These are phyloP conservation scores for Aspergillus udagawae DNA, from an alignment of 2,329 filamentous ascomycete species.

Conservation along the genomic window DNA sequence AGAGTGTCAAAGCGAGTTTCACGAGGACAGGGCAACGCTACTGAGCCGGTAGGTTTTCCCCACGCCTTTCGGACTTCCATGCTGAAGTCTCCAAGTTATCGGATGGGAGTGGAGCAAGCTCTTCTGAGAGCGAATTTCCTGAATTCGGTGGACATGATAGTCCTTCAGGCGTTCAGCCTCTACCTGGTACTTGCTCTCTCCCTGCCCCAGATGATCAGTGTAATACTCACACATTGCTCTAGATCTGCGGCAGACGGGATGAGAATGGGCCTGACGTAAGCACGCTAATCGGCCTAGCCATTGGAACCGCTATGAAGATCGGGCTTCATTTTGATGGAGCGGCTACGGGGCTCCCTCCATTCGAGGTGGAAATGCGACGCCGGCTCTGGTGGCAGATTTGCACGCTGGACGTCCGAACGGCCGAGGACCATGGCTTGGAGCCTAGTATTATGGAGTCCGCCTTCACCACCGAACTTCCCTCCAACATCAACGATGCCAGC, in stretches of 20 bases:
- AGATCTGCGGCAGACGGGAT: conserved; percentile 15
- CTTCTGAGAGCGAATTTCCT: conserved; percentile 9
- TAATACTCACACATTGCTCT: too few relatives aligned
- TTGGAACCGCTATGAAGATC: conserved; percentile 11
- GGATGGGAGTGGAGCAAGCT: conserved; percentile 13
- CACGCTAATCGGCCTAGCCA: conserved; percentile 6
- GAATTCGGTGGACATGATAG: conserved; percentile 9
- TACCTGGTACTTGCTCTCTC: conserved; percentile 13
- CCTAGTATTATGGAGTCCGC: conserved; percentile 11
- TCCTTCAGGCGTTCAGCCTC: conserved; percentile 18
- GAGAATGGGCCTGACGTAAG: conserved; percentile 10
- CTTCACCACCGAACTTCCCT: conserved; percentile 12
- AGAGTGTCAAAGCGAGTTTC: conserved; percentile 10
- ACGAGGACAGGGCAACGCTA: conserved; percentile 6
- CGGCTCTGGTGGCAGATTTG: conserved; percentile 25
- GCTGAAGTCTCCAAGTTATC: conserved; percentile 13
- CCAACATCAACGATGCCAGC: conserved; percentile 10
- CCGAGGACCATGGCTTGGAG: conserved; percentile 10
- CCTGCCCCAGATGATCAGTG: not conserved
- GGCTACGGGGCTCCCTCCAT: conserved; percentile 2
- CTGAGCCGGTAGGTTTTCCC: conserved; percentile 10
- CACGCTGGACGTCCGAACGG: conserved; percentile 14
- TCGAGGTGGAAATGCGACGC: conserved; percentile 18
- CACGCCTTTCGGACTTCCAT: not conserved
- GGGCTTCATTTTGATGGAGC: conserved; percentile 11